Percentiles rank a stretch among this genome's conserved stretches.
These are phyloP conservation scores for Basipetospora chlamydospora DNA, from an alignment of 2,329 filamentous ascomycete species.

Conservation along the genomic window DNA sequence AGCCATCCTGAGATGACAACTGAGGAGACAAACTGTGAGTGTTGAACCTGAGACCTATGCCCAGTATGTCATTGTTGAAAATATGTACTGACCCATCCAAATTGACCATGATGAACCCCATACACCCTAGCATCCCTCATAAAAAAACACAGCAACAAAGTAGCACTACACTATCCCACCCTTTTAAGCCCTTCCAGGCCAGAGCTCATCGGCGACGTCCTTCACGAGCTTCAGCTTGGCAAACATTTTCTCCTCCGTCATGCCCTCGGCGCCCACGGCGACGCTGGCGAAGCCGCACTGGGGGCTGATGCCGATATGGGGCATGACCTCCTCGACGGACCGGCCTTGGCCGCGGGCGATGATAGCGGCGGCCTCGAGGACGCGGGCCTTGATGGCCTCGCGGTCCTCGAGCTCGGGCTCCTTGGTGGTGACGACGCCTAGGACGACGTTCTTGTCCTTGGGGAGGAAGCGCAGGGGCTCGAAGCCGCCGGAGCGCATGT, in stretches of 20 bases:
- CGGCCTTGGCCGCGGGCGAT: conserved; percentile 50
- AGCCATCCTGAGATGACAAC: too few species aligned
- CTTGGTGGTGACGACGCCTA: conserved; percentile 48
- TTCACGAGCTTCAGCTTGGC: conserved; percentile 55
- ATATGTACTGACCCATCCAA: too few species aligned
- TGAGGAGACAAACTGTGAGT: too few species aligned
- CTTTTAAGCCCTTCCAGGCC: conserved; percentile 22
- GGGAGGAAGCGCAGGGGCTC: conserved; percentile 47
- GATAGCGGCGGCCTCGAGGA: conserved; percentile 45
- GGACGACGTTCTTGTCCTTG: conserved; percentile 43
- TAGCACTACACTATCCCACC: too few species aligned
- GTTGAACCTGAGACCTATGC: too few species aligned
- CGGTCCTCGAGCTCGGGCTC: conserved; percentile 42
- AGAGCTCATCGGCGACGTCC: conserved; percentile 50
- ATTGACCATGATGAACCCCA: too few species aligned
- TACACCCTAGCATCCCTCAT: too few species aligned
- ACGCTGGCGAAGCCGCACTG: conserved; percentile 61
- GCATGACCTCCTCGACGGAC: conserved; percentile 46
- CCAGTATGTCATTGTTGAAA: too few species aligned
- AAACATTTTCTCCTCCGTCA: conserved; percentile 54
- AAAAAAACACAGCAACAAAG: too few species aligned
- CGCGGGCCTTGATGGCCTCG: conserved; percentile 36
- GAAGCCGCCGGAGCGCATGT: conserved; percentile 43
- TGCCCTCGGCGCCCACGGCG: conserved; percentile 46
- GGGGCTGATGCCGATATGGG: conserved; percentile 51